Percentiles rank a stretch among this genome's conserved stretches.
These are phyloP conservation scores for Aegilops tauschii DNA, from an alignment of 176 grass and related monocot genomes.

Conservation along the genomic window DNA sequence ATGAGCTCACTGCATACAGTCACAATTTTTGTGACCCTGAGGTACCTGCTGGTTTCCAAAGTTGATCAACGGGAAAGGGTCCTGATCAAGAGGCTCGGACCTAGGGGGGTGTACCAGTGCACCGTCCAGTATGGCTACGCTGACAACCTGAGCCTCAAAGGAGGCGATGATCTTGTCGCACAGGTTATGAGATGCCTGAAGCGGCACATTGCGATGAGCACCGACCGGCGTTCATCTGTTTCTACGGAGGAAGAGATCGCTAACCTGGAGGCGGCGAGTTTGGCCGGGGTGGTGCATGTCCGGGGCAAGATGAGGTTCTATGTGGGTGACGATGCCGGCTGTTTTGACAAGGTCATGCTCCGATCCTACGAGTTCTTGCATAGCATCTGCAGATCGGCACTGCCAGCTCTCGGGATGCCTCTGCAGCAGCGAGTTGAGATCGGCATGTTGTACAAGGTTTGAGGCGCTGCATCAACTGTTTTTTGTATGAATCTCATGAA, in stretches of 20 bases:
- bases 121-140: conserved; percentile 71
- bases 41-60: conserved; percentile 64
- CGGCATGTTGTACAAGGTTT: conserved; percentile 69
- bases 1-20: conserved; percentile 62
- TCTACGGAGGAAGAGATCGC: conserved; percentile 28
- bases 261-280: conserved; percentile 43
- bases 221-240: not conserved
- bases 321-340: conserved; percentile 44
- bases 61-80: conserved; percentile 59
- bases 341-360: conserved; percentile 64
- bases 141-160: conserved; percentile 39
- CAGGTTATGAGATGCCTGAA: conserved; percentile 43
- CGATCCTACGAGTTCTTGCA: conserved; percentile 77
- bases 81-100: conserved; percentile 49
- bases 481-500: too few relatives aligned
- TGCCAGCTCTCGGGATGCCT: conserved; percentile 56
- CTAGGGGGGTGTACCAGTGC: conserved; percentile 59
- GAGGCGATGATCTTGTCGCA: conserved; percentile 33
- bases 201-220: conserved; percentile 21
- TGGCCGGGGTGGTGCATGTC: conserved; percentile 54
- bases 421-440: conserved; percentile 77
- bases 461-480: not conserved
- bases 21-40: conserved; percentile 65
- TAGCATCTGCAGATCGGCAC: conserved; percentile 57
- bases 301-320: conserved; percentile 76